Conservation (phyloP, 768 basidiomycete species). For the Rhizopogon roseolus region DNA sequence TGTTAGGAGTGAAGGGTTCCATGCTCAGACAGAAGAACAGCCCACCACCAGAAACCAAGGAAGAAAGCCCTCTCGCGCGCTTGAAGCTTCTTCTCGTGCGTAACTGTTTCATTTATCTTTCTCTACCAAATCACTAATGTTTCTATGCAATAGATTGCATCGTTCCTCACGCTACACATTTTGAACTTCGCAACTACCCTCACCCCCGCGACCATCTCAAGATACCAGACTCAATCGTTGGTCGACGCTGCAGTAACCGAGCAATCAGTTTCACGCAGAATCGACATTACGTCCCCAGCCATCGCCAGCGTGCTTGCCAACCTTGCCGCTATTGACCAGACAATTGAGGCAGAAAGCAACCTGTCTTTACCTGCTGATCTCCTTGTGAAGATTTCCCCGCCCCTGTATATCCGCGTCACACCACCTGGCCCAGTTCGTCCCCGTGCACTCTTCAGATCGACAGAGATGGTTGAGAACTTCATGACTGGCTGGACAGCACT, state of each 20-base stretch:
- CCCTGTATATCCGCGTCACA: constrained; percentile 49
- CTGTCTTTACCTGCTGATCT: constrained; percentile 32
- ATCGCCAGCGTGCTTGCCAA: constrained; percentile 54
- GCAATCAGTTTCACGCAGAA: constrained; percentile 36
- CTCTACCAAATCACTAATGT: not conserved
- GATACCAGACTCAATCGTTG: constrained; percentile 29
- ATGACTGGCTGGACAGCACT: constrained; percentile 88
- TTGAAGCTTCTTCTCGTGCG: constrained; percentile 83
- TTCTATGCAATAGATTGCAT: constrained; percentile 54
- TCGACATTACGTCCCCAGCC: constrained; percentile 65
- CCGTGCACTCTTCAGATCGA: constrained; percentile 30
- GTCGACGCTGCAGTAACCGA: constrained; percentile 9
- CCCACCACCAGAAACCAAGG: constrained; percentile 37
- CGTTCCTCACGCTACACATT: constrained; percentile 88
- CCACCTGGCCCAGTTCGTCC: constrained; percentile 28
- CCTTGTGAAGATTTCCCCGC: constrained; percentile 58
- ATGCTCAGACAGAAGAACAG: constrained; percentile 40
- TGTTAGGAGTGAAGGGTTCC: constrained; percentile 48
- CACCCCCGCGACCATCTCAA: constrained; percentile 54
- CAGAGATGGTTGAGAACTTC: constrained; percentile 72
- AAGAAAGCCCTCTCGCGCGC: constrained; percentile 78
- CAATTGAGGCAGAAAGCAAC: constrained; percentile 3
- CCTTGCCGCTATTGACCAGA: constrained; percentile 37
- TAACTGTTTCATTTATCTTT: constrained; percentile 7
- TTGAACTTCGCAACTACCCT: constrained; percentile 92